phyloP scores from a whole-genome alignment of 2,329 filamentous ascomycete genomes.

The Talaromyces sp. region DNA sequence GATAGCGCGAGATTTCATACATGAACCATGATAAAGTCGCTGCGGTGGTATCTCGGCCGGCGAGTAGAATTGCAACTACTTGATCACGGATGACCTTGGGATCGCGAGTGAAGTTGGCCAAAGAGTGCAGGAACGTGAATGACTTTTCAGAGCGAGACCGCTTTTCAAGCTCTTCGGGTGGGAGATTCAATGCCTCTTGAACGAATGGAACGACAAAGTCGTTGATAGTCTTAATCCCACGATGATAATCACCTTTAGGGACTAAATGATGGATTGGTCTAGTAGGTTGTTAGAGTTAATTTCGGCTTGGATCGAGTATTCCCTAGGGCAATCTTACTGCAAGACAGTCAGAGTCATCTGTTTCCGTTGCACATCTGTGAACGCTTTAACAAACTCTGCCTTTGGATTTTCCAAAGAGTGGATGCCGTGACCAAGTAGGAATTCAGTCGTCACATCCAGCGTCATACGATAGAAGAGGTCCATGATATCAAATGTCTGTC shows the following conservation, averaged over 20 bases:
- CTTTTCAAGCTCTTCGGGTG: conserved; percentile 62
- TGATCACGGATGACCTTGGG: conserved; percentile 60
- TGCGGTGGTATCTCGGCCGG: conserved; percentile 73
- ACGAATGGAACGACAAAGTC: conserved; percentile 68
- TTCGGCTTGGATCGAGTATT: neutral
- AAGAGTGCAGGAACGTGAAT: conserved; percentile 75
- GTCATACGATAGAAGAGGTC: conserved; percentile 51
- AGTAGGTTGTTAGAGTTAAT: neutral
- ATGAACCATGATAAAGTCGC: conserved; percentile 69
- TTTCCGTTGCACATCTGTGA: conserved; percentile 67
- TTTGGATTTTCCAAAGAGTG: conserved; percentile 52
- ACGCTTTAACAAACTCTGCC: conserved; percentile 70
- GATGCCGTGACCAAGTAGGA: conserved; percentile 67
- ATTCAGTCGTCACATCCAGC: conserved; percentile 73
- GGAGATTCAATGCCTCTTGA: conserved; percentile 62
- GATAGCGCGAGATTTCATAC: conserved; percentile 70
- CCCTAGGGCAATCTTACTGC: conserved; percentile 36
- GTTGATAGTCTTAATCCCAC: conserved; percentile 60
- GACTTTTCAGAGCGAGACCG: conserved; percentile 3
- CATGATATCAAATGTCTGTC: conserved; percentile 21
- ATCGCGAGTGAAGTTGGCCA: conserved; percentile 64
- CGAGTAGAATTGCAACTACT: conserved; percentile 68
- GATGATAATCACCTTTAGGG: conserved; percentile 55
- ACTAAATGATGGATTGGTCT: conserved; percentile 56
- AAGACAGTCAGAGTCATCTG: conserved; percentile 61